Evolutionary conservation across 495 filamentous ascomycete genomes (phyloP).

Genomic region (Aspergillus bertholletiae): DNA sequence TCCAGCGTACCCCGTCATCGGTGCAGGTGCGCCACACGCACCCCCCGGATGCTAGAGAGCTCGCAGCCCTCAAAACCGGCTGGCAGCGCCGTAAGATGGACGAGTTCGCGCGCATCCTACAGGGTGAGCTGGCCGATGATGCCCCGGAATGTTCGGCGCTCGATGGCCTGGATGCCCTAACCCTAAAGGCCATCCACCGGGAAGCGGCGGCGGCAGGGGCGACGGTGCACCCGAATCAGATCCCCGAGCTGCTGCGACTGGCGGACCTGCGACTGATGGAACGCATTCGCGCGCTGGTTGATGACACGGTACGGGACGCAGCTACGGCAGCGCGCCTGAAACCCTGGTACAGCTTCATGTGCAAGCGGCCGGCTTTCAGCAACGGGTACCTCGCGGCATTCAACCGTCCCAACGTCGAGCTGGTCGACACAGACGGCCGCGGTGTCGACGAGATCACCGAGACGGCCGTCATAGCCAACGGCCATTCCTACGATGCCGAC

Average conservation of each 20-base stretch:
- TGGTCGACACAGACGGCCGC: slow-evolving; percentile 29
- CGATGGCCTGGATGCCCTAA: too few species aligned
- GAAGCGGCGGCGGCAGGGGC: too few species aligned
- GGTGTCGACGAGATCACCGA: slow-evolving; percentile 18
- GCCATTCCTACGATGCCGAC: slow-evolving; percentile 32
- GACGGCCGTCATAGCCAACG: slow-evolving; percentile 21
- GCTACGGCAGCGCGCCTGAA: slow-evolving; percentile 18
- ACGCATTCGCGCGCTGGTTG: slow-evolving; percentile 27
- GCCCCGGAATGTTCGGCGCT: too few species aligned
- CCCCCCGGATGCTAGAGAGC: neutral
- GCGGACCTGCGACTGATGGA: slow-evolving; percentile 9
- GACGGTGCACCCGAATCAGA: too few species aligned
- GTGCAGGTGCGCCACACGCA: slow-evolving; percentile 46
- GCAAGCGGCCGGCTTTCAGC: slow-evolving; percentile 28
- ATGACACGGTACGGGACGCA: slow-evolving; percentile 21
- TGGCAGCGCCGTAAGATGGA: slow-evolving; percentile 39
- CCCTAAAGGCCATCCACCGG: too few species aligned
- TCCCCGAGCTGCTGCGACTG: neutral
- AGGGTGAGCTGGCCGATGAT: too few species aligned
- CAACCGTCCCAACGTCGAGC: slow-evolving; percentile 24
- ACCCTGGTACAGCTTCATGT: slow-evolving; percentile 24
- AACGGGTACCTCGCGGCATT: slow-evolving; percentile 27
- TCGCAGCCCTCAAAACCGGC: slow-evolving; percentile 38
- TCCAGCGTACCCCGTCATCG: slow-evolving; percentile 45
- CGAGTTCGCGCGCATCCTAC: slow-evolving; percentile 27